Base-by-base conservation (phyloP, 345 rosid genomes). In the Microthlaspi erraticum region DNA sequence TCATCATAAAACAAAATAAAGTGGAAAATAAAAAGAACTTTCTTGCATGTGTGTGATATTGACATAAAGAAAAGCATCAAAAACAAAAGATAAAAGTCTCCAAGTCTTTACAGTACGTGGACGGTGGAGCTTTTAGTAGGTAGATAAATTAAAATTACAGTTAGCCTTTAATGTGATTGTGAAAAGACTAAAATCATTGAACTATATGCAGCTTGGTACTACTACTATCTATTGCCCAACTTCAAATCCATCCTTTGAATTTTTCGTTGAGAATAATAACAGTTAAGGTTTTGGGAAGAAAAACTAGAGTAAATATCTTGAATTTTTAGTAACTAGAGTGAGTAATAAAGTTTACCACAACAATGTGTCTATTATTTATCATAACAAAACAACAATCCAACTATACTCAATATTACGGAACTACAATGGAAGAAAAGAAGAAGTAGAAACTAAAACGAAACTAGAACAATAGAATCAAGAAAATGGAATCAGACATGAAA, bases 11-110 rank as follows among this genome's bases (percentile, higher is more conserved):
- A 67, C 19, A 37, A n/a, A 46, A 36, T 34, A 58, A 70, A 50
- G 53, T 39, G 17, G 45, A 42, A 63, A 63, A 18, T 43, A 54
- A 39, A 58, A 64, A 23, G 10, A 56, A 46, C 66, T 73, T 64
- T 64, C 33, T 18, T 46, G 65, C 52, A 37, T 20, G 39, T 34
- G 39, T 34, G 56, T 72, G 71, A 64, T 38, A 44, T 26, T 64
- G 76, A 72, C 64, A 46, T 55, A 72, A 70, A 70, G 59, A 72
- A 72, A 63, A 72, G 77, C 57, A 72, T 26, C 50, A 60, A 13
- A 8, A 68, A 53, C 10, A 60, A 10, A 50, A 51, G 60, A 71
- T 19, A 51, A 51, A 38, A 37, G 43, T n/a, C 32, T 16, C 36
- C 18, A 17, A 38, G 29, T 33, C 20, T 60, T 49, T 17, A 37